Percentiles rank a stretch among this genome's conserved stretches.
Evolutionary conservation across 2,329 filamentous ascomycete species (phyloP).

Genomic region (Penicillium brasilianum): DNA sequence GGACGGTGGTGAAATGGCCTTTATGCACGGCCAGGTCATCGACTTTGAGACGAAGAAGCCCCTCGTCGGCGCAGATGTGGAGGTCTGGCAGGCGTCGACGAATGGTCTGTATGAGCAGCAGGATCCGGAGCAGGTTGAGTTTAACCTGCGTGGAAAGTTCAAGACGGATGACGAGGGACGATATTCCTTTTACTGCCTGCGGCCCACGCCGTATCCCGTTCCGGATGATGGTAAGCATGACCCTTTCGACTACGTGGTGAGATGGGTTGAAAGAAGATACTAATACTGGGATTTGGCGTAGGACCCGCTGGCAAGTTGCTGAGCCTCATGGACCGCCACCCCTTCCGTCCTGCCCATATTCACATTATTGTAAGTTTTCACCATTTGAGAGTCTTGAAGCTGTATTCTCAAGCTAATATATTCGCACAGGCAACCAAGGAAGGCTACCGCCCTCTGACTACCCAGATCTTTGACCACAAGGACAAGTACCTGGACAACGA

Average conservation of each 20-base stretch:
- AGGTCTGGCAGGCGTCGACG: conserved; percentile 80
- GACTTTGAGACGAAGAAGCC: conserved; percentile 67
- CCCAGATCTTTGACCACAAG: conserved; percentile 75
- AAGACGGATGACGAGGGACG: conserved; percentile 67
- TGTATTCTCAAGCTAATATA: conserved; percentile 4
- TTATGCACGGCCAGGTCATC: conserved; percentile 68
- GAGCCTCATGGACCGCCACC: conserved; percentile 64
- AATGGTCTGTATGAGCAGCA: conserved; percentile 77
- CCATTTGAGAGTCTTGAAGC: background rate
- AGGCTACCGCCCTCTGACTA: conserved; percentile 71
- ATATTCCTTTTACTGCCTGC: conserved; percentile 66
- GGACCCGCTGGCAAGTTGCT: conserved; percentile 65
- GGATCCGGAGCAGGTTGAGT: conserved; percentile 70
- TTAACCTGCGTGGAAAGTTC: conserved; percentile 76
- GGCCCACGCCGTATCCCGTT: conserved; percentile 64
- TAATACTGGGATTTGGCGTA: conserved; percentile 14
- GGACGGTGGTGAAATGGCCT: conserved; percentile 61
- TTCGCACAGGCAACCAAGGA: conserved; percentile 55
- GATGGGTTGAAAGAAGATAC: background rate
- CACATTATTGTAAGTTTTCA: conserved; percentile 59
- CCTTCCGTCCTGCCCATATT: conserved; percentile 67
- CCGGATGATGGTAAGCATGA: conserved; percentile 54
- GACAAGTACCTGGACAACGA: conserved; percentile 67
- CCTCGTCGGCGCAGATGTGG: conserved; percentile 68
- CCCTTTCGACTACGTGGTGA: too few relatives aligned